Percentiles rank a stretch among this genome's conserved stretches.
Evolutionary conservation across 495 filamentous ascomycete genomes (phyloP).

Genomic region (Parathielavia hyrcaniae): DNA sequence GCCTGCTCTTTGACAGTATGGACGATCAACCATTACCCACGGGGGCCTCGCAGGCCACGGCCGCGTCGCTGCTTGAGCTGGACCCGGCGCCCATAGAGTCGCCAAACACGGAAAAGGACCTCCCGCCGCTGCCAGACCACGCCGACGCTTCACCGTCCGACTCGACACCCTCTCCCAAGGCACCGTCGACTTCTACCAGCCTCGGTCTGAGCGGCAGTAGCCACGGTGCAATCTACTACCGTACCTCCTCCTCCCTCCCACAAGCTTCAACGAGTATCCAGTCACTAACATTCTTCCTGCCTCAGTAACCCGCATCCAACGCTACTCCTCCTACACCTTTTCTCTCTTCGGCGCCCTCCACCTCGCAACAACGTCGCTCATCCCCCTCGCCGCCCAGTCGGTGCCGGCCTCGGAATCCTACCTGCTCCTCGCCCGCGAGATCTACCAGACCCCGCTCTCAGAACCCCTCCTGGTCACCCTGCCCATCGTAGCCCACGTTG

Average conservation of each 20-base stretch:
- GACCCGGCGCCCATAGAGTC: slow-evolving; percentile 77
- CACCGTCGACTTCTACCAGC: slow-evolving; percentile 14
- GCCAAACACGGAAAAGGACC: slow-evolving; percentile 51
- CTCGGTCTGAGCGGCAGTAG: slow-evolving; percentile 53
- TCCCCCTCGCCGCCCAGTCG: slow-evolving; percentile 56
- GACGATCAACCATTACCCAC: slow-evolving; percentile 25
- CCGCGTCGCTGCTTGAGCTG: slow-evolving; percentile 65
- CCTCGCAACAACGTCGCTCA: slow-evolving; percentile 69
- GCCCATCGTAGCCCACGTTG: slow-evolving; percentile 52
- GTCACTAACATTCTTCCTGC: slow-evolving; percentile 2
- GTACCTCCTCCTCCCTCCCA: slow-evolving; percentile 36
- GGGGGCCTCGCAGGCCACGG: slow-evolving; percentile 45
- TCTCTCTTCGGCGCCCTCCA: slow-evolving; percentile 71
- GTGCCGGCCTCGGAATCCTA: slow-evolving; percentile 53
- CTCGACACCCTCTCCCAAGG: slow-evolving; percentile 27
- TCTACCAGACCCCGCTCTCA: slow-evolving; percentile 74
- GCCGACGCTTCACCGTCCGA: slow-evolving; percentile 20
- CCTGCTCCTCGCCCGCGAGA: slow-evolving; percentile 59
- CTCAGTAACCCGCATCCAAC: slow-evolving; percentile 70
- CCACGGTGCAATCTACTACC: slow-evolving; percentile 54
- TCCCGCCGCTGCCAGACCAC: slow-evolving; percentile 41
- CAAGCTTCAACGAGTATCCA: slow-evolving; percentile 6
- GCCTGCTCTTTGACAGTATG: slow-evolving; percentile 23
- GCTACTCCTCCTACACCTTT: slow-evolving; percentile 83
- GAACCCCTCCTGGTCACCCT: slow-evolving; percentile 58